Evolutionary conservation across 495 filamentous ascomycete species (phyloP), one percentile per base, ranked within the genome.

Genomic region (Penicillium riverlandense): DNA sequence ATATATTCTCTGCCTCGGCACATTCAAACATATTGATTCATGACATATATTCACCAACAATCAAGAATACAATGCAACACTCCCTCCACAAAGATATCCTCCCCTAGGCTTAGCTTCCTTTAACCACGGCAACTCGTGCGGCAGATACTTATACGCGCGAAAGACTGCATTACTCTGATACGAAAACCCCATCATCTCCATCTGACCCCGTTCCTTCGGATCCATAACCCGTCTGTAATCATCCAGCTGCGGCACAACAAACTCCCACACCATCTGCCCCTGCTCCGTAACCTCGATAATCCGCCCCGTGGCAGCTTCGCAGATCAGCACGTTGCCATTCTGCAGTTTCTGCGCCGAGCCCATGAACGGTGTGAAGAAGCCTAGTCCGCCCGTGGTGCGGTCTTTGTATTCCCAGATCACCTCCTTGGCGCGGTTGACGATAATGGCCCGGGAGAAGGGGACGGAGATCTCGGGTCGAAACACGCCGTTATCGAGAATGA

Each of bases 261-360:
- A 55, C 37, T 58, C 55, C 56, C 56, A 58, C n/a, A 48, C 49
- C 9, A 60, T 37, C 38, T 47, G 38, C 1, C 52, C 48, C 10
- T 64, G 66, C 11, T 67, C 67, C 49, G 69, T 70, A 36, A 80
- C 65, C 53, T 76, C 75, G 13, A 77, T 65, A 28, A 80, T 61
- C 45, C 69, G 67, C 2, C 76, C 76, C 58, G 61, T 59, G 10
- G 63, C 69, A 38, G 62, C 65, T 48, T 75, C 71, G 12, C 63
- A 71, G 9, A 75, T 32, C 30, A 75, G 36, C 0, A 66, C 62
- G 42, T 73, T 75, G 30, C 65, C 68, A 44, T 62, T 65, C 6
- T 8, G 28, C 15, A 73, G 41, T 15, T 56, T 49, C 49, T 72
- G 69, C 7, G 69, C 71, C 28, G 61, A 61, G n/a, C 71, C 69